Conservation (phyloP, 192 early-diverging fungal species). For the Gigaspora rosea region DNA sequence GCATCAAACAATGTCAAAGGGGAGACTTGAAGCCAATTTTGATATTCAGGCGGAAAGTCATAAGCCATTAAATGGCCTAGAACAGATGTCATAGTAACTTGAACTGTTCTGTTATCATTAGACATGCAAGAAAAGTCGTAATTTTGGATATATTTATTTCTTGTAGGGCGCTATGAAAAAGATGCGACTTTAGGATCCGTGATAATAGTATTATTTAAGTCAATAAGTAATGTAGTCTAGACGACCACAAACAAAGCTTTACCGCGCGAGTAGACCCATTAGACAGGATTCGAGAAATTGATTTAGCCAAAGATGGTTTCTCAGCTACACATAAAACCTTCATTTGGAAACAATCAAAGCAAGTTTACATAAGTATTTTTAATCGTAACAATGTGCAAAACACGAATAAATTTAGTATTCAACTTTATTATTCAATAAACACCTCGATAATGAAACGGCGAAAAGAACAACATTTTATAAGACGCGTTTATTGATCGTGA, state of each 20-base stretch:
- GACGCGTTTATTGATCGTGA: too few species aligned
- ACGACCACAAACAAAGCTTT: not conserved
- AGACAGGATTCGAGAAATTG: conserved; percentile 77
- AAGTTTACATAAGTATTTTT: too few species aligned
- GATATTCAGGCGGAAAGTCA: conserved; percentile 67
- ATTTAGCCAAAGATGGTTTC: conserved; percentile 86
- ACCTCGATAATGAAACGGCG: too few species aligned
- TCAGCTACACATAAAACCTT: conserved; percentile 95
- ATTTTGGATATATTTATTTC: conserved; percentile 74
- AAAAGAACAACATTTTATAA: too few species aligned
- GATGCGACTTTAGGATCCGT: too few species aligned
- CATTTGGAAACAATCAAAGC: conserved; percentile 42
- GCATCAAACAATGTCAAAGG: conserved; percentile 71
- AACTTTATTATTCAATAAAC: too few species aligned
- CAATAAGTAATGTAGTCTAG: not conserved
- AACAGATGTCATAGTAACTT: conserved; percentile 83
- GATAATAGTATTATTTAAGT: not conserved
- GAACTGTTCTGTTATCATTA: conserved; percentile 50
- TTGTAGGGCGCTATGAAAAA: conserved; percentile 41
- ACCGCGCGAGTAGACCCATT: conserved; percentile 35
- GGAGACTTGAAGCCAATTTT: conserved; percentile 62
- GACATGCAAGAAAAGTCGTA: conserved; percentile 73
- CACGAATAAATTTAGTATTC: too few species aligned
- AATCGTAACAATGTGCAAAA: too few species aligned
- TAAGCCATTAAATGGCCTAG: conserved; percentile 72